phyloP scores from a whole-genome alignment of 371 early-diverging fungal genomes.

The Funneliformis caledonium region DNA sequence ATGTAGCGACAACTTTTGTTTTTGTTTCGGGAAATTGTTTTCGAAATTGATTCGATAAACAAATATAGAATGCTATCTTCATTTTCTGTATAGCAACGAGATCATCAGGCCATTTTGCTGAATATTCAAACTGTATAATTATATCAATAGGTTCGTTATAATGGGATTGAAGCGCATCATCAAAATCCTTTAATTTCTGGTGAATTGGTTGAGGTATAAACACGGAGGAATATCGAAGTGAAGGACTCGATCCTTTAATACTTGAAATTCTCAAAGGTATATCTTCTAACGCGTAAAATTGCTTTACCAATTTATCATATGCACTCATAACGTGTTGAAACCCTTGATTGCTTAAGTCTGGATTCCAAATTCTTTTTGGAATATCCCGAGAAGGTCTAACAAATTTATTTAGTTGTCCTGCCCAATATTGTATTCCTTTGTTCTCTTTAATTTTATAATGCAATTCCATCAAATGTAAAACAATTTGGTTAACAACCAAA shows the following conservation, averaged over 20 bases:
- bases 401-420: slow-evolving; percentile 67
- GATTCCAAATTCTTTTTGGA: slow-evolving; percentile 56
- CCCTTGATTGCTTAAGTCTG: slow-evolving; percentile 52
- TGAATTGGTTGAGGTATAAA: slow-evolving; percentile 80
- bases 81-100: slow-evolving; percentile 84
- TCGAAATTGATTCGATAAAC: slow-evolving; percentile 63
- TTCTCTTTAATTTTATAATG: slow-evolving; percentile 64
- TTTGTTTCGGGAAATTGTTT: slow-evolving; percentile 34
- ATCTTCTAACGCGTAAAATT: slow-evolving; percentile 64
- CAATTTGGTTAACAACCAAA: slow-evolving; percentile 82
- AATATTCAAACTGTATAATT: slow-evolving; percentile 82
- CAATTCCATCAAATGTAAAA: slow-evolving; percentile 69
- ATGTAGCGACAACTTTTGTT: slow-evolving; percentile 46
- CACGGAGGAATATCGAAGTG: slow-evolving; percentile 76
- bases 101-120: slow-evolving; percentile 90
- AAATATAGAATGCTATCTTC: slow-evolving; percentile 85
- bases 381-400: slow-evolving; percentile 56
- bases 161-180: slow-evolving; percentile 48
- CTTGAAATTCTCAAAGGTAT: slow-evolving; percentile 81
- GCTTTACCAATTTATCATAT: slow-evolving; percentile 71
- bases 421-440: slow-evolving; percentile 66
- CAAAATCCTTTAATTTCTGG: slow-evolving; percentile 37
- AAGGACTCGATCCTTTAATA: slow-evolving; percentile 68
- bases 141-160: slow-evolving; percentile 79
- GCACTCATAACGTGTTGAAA: slow-evolving; percentile 79